Percentiles rank a stretch among this genome's conserved stretches.
phyloP scores from a whole-genome alignment of 2,329 filamentous ascomycete species.

The Aspergillus carbonarius region DNA sequence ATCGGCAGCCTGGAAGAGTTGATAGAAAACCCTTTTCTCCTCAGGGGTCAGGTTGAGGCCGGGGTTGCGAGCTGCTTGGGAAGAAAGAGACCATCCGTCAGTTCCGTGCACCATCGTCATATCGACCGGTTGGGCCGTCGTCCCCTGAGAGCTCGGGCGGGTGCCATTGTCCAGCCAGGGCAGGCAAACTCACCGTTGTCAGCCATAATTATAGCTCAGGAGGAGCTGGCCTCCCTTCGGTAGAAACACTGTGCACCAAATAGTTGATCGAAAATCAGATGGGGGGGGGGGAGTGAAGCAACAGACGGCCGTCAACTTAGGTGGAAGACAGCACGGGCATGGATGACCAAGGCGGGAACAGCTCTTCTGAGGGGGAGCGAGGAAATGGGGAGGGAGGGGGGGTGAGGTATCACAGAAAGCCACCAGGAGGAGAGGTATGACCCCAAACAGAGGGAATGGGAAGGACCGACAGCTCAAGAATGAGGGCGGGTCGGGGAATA shows the following conservation, averaged over 20 bases:
- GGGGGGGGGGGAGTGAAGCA: conserved; percentile 16
- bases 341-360: conserved; percentile 23
- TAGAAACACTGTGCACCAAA: conserved; percentile 18
- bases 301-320: conserved; percentile 24
- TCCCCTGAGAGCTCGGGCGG: conserved; percentile 25
- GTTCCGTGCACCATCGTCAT: conserved; percentile 20
- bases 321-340: conserved; percentile 30
- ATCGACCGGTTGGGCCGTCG: conserved; percentile 18
- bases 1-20: conserved; percentile 91
- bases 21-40: conserved; percentile 90
- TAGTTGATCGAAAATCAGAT: conserved; percentile 13
- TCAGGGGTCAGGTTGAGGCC: conserved; percentile 84
- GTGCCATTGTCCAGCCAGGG: conserved; percentile 1
- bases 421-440: not conserved
- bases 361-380: conserved; percentile 12
- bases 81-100: conserved; percentile 22
- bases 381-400: not conserved
- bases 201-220: conserved; percentile 33
- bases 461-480: not conserved
- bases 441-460: conserved; percentile 1
- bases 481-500: not conserved
- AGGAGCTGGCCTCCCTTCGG: conserved; percentile 30
- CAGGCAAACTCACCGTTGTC: conserved; percentile 30
- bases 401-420: not conserved
- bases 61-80: conserved; percentile 46